Conservation (phyloP, 225 moss, liverwort and hornwort genomes). For the Climacium dendroides region DNA sequence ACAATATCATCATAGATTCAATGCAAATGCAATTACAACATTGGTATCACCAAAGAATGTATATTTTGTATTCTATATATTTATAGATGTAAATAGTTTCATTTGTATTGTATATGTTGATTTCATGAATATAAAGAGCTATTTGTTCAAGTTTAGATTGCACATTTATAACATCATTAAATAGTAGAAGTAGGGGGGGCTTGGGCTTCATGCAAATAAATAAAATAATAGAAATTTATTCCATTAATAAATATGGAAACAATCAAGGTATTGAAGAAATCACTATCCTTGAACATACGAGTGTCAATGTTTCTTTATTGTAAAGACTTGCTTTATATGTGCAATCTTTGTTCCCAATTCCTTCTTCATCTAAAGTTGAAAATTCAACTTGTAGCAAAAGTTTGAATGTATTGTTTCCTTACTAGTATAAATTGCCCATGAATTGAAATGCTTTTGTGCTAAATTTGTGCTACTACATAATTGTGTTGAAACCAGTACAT, state of each 20-base stretch:
- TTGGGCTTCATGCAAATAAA: neutral
- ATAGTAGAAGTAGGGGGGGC: neutral
- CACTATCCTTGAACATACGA: too few relatives aligned
- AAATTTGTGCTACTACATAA: neutral
- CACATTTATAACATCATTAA: neutral
- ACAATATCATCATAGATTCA: neutral
- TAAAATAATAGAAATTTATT: neutral
- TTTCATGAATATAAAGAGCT: neutral
- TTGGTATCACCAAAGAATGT: neutral
- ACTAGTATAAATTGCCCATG: neutral
- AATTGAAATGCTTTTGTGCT: neutral
- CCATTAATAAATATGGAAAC: neutral
- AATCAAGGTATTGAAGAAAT: neutral
- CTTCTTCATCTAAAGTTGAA: neutral
- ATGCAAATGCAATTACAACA: neutral
- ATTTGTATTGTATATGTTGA: neutral
- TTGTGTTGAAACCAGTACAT: neutral
- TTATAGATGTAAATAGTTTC: neutral
- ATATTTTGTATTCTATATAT: neutral
- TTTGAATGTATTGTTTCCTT: neutral
- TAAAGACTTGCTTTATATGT: neutral
- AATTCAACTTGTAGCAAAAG: neutral
- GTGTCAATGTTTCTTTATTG: neutral
- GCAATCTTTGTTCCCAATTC: neutral
- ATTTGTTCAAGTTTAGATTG: neutral